Evolutionary conservation across 2,329 filamentous ascomycete species (phyloP), one percentile per base, ranked within the genome.

Genomic region (Cyclaneusma minus): DNA sequence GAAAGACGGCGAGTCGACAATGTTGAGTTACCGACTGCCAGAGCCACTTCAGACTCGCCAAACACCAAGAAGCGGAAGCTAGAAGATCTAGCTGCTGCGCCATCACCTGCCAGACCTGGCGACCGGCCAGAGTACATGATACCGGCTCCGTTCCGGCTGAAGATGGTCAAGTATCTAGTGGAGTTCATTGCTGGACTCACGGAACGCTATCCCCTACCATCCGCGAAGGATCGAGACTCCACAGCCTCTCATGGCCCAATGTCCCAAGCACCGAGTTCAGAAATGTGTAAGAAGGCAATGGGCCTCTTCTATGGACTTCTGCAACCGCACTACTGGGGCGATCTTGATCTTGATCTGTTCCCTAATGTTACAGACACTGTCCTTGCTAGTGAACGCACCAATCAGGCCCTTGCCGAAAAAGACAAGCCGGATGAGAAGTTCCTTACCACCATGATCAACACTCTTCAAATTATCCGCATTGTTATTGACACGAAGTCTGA

Each of bases 121-220:
- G 72, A 73, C 25, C 62, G 62, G 32, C 51, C 56, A 0, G 79
- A 84, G 29, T 85, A 80, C 38, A 60, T 67, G 34, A 73, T 87
- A 14, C 68, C 78, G 6, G 48, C 64, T 1, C 49, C 66, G 2
- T 70, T 79, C 28, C 70, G 85, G 12, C 66, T 74, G 22, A 77
- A 83, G 49, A 77, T 98, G 58, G 67, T 94, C 24, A 94, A 93
- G 51, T 98, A 95, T 44, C 66, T 98, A 16, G 80, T 95, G 16
- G 81, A 89, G 33, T 95, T 95, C 51, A 93, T 95, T 39, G 85
- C 84, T 2, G 79, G 83, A 26, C 62, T 94, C 13, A 77, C 79
- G 11, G 89, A 95, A 50, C 71, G 85, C 17, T 94, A 80, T 47
- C 73, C 74, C 12, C 67, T 84, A 13, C 76, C 76, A 9, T 79